A percentile compares a stretch with the other conserved stretches of the same genome.
phyloP scores from a whole-genome alignment of 768 basidiomycete species.

The Trametes cubensis region DNA sequence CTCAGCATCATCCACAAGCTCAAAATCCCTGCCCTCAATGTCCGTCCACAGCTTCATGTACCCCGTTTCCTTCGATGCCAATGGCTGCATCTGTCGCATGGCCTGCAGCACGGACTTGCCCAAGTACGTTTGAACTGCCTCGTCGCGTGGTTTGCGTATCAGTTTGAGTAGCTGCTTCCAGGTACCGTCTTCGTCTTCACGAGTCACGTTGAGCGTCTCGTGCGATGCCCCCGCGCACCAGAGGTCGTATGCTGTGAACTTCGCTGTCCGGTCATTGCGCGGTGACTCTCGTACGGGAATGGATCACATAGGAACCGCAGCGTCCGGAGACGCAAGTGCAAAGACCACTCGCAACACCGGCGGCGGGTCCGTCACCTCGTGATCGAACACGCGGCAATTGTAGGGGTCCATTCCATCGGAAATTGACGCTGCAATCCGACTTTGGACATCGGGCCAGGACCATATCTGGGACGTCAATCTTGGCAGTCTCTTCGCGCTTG shows the following conservation, averaged over 20 bases:
- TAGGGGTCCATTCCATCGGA: constrained; percentile 31
- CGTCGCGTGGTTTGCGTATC: not conserved
- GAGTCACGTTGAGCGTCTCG: constrained; percentile 6
- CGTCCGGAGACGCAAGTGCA: too few relatives aligned
- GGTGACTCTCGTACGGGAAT: constrained; percentile 27
- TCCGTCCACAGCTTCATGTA: not conserved
- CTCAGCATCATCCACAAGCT: constrained; percentile 1
- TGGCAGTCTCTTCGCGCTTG: constrained; percentile 74
- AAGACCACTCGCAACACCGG: too few relatives aligned
- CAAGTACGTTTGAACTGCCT: not conserved
- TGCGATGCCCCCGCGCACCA: constrained; percentile 20
- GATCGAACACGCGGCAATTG: constrained; percentile 23
- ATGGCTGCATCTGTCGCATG: constrained; percentile 4
- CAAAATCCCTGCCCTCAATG: not conserved
- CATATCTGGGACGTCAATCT: constrained; percentile 69
- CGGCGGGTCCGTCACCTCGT: constrained; percentile 28
- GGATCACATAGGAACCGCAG: too few relatives aligned
- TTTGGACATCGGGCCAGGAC: constrained; percentile 73
- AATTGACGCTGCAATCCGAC: too few relatives aligned
- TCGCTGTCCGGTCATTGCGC: not conserved
- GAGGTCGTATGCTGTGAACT: constrained; percentile 23
- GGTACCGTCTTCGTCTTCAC: not conserved
- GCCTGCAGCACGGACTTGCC: not conserved
- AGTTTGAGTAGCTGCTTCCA: not conserved
- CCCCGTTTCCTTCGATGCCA: not conserved